Evolutionary conservation across 140 eudicot species (phyloP).

Genomic region (Bidens hawaiensis): DNA sequence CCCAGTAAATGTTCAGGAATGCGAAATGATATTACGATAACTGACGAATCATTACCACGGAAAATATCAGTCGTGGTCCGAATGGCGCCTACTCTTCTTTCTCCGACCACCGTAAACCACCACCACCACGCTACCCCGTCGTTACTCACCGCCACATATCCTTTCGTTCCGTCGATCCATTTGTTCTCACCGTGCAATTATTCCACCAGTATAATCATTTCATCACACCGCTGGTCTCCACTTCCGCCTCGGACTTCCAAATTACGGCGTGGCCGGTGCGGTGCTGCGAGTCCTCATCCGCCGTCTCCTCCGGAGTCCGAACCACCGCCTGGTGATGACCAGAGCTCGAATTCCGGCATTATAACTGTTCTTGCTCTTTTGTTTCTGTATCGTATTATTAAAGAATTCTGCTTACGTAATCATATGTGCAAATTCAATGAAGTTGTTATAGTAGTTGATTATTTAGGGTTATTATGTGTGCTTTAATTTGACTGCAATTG

Average conservation of each 20-base stretch:
- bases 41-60: background rate
- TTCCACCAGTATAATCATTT: conserved; percentile 15
- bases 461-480: background rate
- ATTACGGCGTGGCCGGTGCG: conserved; percentile 37
- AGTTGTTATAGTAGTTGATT: background rate
- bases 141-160: conserved; percentile 1
- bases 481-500: background rate
- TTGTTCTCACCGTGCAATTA: background rate
- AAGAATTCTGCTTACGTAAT: background rate
- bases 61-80: conserved; percentile 18
- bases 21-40: background rate
- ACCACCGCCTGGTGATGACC: conserved; percentile 41
- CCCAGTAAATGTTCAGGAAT: conserved; percentile 1
- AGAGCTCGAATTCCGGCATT: conserved; percentile 42
- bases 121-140: conserved; percentile 16
- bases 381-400: background rate
- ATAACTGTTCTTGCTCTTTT: background rate
- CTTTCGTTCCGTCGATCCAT: background rate
- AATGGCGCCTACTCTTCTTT: conserved; percentile 25
- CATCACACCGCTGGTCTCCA: conserved; percentile 25
- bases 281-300: conserved; percentile 35
- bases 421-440: background rate
- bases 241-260: conserved; percentile 19
- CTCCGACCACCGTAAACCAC: conserved; percentile 24
- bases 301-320: conserved; percentile 51